Evolutionary conservation across 179 eudicot genomes (phyloP), one percentile per base, ranked within the genome.

Genomic region (Silene noctiflora): DNA sequence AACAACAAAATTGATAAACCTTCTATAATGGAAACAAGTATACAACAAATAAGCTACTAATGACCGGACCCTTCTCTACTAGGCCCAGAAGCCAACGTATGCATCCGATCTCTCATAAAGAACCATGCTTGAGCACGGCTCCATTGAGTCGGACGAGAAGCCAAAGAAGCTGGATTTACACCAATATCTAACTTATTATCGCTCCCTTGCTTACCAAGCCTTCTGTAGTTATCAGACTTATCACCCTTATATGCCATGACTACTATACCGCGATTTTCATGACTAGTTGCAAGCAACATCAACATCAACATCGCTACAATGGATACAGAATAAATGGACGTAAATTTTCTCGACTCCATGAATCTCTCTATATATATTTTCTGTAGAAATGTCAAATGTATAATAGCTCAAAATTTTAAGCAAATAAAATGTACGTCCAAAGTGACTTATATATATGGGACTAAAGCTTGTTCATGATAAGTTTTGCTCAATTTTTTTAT

Each of bases 31-130:
- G 17, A 69, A 21, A 46, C 56, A 21, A 20, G 21, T 35, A 1
- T 21, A 63, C 19, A 12, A 39, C 24, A 17, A 17, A 13, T 16
- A 17, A 20, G 6, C 21, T 0, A 76, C 80, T 76, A 67, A 24
- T 85, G 88, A 82, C 88, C 88, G 4, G 86, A 53, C 7, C 88
- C 88, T 72, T 81, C 74, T 75, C 79, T 74, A 75, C 79, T 85
- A 11, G 88, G 88, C 21, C 88, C 88, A 25, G 84, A 67, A 67
- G 77, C 81, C 14, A 79, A 61, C 4, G 73, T 78, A 42, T 71
- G 77, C 73, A 69, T 75, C 35, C 75, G 27, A 12, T 48, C 81
- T 60, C 56, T 70, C 55, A 31, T 24, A 33, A 68, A 7, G 67
- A 77, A 29, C 76, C 76, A 48, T 20, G 79, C 59, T 56, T 58